phyloP scores from a whole-genome alignment of 2,329 filamentous ascomycete genomes.

The Epichloe amarillans region DNA sequence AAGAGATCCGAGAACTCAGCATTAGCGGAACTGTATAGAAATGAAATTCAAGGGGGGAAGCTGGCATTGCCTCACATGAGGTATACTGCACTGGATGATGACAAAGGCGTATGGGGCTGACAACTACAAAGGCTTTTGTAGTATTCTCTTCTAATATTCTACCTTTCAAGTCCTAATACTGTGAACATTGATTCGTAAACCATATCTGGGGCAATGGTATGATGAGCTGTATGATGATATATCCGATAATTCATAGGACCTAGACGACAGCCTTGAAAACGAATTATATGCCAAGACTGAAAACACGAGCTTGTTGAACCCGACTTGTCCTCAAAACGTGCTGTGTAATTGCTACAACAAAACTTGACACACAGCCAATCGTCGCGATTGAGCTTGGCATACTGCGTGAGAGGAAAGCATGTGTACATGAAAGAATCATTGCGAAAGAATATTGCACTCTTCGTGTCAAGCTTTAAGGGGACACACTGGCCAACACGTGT shows the following conservation, averaged over 20 bases:
- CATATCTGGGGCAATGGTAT: background rate
- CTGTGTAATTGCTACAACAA: no score
- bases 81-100: background rate
- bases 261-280: no score
- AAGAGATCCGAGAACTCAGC: conserved; percentile 93
- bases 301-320: no score
- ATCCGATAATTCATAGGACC: no score
- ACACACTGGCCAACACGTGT: background rate
- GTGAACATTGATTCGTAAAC: background rate
- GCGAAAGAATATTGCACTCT: no score
- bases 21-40: conserved; percentile 59
- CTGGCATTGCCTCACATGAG: background rate
- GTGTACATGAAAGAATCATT: no score
- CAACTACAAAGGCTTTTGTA: background rate
- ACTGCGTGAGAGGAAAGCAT: no score
- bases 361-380: no score
- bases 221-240: background rate
- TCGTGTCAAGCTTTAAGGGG: no score
- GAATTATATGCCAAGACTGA: no score
- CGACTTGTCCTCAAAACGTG: no score
- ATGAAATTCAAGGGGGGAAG: background rate
- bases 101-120: conserved; percentile 3
- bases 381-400: no score
- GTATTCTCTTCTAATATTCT: background rate
- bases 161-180: background rate